Evolutionary conservation across 2,329 filamentous ascomycete species (phyloP), one percentile per base, ranked within the genome.

Genomic region (Lachnum nothofagi): DNA sequence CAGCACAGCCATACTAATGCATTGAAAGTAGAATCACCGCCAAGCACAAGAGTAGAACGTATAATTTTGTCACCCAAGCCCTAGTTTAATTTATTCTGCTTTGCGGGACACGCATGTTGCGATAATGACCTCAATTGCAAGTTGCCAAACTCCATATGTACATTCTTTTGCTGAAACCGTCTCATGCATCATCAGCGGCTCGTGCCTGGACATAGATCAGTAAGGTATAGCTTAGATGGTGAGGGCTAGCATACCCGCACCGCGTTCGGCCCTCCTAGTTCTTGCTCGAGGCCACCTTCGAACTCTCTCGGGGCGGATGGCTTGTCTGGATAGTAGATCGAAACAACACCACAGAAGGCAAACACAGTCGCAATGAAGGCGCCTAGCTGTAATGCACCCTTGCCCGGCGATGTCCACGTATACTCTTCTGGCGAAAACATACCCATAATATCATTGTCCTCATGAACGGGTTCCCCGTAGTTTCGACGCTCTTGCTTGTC

Each of bases 401-500:
- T 90, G 55, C 80, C 79, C 14, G 91, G 74, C 42, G 79, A 85
- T 38, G 77, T 74, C 77, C 93, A 91, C 48, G 83, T 93, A 74
- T 98, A 97, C 63, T 91, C 85, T 68, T 93, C 83, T 2, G 89
- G 82, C 43, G 88, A 86, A 72, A 98, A 91, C 57, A 95, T 85
- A 61, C 90, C 91, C 49, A 97, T 77, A 49, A 90, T 78, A 68
- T 98, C 94, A 70, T 96, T 86, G 70, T 98, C 93, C 71, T 98
- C 94, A 70, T 98, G 91, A 44, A 95, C 82, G 10, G 91, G 88
- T 71, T 98, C 94, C 70, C 91, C 91, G 68, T 88, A 97, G 78
- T 98, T 97, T 64, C 93, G 83, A 67, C 91, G 85, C 71, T 97
- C 93, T 73, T 98, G 93, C 70, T 90, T 86, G 72, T 98, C 91